Evolutionary conservation across 2,329 filamentous ascomycete genomes (phyloP).

Genomic region (Didymella sp.): DNA sequence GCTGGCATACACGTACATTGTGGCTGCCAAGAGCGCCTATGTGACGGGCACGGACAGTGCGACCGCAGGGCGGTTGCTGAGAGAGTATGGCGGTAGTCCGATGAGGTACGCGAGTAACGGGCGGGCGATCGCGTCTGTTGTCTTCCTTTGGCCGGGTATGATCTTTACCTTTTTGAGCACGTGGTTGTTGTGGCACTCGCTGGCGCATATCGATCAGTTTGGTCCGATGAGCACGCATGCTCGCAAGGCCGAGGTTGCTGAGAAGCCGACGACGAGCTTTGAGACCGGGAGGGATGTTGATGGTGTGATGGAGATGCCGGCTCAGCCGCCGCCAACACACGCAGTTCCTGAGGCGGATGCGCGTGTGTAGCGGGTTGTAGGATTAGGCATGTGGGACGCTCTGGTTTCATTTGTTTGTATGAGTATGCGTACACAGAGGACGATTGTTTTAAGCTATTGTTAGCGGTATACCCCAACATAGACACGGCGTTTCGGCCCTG

Average conservation of each 20-base stretch:
- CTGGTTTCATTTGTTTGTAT: background rate
- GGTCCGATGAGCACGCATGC: constrained; percentile 52
- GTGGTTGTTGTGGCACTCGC: constrained; percentile 49
- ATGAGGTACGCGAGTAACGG: constrained; percentile 59
- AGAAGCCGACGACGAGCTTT: constrained; percentile 8
- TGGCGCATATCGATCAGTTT: constrained; percentile 48
- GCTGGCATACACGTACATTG: constrained; percentile 60
- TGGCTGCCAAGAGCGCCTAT: constrained; percentile 55
- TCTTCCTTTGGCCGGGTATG: constrained; percentile 62
- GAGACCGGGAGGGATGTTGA: constrained; percentile 1
- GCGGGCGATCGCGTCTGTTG: constrained; percentile 58
- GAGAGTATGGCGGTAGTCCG: constrained; percentile 48
- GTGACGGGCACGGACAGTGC: constrained; percentile 52
- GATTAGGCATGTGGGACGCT: background rate
- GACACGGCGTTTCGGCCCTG: background rate
- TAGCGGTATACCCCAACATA: constrained; percentile 17
- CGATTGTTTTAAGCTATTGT: constrained; percentile 5
- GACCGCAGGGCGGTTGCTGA: constrained; percentile 44
- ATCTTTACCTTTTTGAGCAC: constrained; percentile 57
- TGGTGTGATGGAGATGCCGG: background rate
- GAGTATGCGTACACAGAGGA: background rate
- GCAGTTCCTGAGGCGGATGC: background rate
- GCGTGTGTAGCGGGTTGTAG: background rate
- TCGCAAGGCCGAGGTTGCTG: constrained; percentile 23
- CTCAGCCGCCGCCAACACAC: constrained; percentile 1